Base-by-base conservation (phyloP, 805 yeast genomes). In the Ogataea naganishii region DNA sequence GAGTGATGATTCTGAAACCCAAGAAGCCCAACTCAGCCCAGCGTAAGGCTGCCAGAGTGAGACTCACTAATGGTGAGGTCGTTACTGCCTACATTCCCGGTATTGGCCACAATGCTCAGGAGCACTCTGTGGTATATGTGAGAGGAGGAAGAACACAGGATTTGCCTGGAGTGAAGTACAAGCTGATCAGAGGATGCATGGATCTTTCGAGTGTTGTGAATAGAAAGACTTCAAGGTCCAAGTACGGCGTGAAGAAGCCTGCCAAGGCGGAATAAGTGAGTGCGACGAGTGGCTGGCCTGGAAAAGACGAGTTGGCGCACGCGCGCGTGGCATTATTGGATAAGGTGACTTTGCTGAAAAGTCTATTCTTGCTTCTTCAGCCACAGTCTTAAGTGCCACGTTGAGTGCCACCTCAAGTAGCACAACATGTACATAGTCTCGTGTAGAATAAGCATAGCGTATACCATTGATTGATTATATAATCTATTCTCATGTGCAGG, bases 121-220 rank as follows among this genome's bases (percentile, higher is more conserved):
- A 92, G 56, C 99, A 92, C 61, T 83, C 94, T 49, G 94, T 92
- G 30, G 97, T 92, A 1, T 72, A 76, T 31, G 95, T 92, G 4
- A 75, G 98, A 59, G 99, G 99, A n/a, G 99, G 98, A 11, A 77
- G 96, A 69, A 84, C 84, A 31, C 96, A 88, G 53, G 99, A 92
- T 75, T 66, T 89, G 46, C 98, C 98, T 16, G 99, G 99, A 71
- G 96, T 92, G 28, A 88, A 85, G 54, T 92, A 92, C 58, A 92
- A 83, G 59, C 66, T 85, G 43, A 81, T 92, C 14, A 75, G 99
- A 64, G 99, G 98, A 29, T 83, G 86, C 7, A 73, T 78, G 51
- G 98, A 89, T 64, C 66, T 92, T 49, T 80, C 86, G 28, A 97
- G 96, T 29, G 98, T 92, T 19, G 96, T 94, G 21, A 85, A 86